phyloP scores from a whole-genome alignment of 1,284 basidiomycete species.

The Blastosporella zonata region DNA sequence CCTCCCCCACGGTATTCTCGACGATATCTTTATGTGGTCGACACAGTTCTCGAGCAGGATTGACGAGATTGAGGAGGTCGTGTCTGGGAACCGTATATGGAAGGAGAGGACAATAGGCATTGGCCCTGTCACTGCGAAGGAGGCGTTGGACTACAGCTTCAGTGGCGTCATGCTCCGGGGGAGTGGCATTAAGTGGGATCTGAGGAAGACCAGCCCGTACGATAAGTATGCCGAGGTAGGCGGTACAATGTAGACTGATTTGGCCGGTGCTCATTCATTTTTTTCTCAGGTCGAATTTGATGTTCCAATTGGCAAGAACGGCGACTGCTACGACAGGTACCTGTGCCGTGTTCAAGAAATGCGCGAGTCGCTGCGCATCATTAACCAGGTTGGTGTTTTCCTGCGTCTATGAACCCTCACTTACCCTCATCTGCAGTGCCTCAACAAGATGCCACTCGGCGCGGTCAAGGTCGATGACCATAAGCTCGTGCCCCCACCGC shows the following conservation, averaged over 20 bases:
- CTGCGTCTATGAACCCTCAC: neutral
- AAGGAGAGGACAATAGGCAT: constrained; percentile 92
- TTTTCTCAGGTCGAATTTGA: constrained; percentile 87
- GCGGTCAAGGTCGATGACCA: constrained; percentile 96
- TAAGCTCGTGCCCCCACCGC: constrained; percentile 96
- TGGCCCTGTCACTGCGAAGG: constrained; percentile 87
- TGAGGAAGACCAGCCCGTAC: constrained; percentile 90
- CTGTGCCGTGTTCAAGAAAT: constrained; percentile 98
- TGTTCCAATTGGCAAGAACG: constrained; percentile 93
- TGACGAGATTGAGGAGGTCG: constrained; percentile 98
- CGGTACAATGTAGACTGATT: constrained; percentile 14
- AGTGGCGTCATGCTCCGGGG: constrained; percentile 97
- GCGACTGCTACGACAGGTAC: constrained; percentile 97
- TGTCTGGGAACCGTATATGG: constrained; percentile 98
- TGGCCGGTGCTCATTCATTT: constrained; percentile 1
- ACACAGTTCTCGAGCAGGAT: constrained; percentile 91
- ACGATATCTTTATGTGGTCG: constrained; percentile 98
- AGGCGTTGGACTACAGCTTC: constrained; percentile 94
- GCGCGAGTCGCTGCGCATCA: constrained; percentile 90
- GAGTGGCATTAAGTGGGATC: constrained; percentile 93
- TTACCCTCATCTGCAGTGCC: constrained; percentile 50
- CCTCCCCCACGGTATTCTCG: constrained; percentile 91
- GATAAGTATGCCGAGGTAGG: constrained; percentile 91
- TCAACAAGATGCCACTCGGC: constrained; percentile 97
- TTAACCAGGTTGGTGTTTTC: constrained; percentile 58